These are phyloP conservation scores for Inonotus obliquus DNA, from an alignment of 1,284 basidiomycete species.

Conservation along the genomic window DNA sequence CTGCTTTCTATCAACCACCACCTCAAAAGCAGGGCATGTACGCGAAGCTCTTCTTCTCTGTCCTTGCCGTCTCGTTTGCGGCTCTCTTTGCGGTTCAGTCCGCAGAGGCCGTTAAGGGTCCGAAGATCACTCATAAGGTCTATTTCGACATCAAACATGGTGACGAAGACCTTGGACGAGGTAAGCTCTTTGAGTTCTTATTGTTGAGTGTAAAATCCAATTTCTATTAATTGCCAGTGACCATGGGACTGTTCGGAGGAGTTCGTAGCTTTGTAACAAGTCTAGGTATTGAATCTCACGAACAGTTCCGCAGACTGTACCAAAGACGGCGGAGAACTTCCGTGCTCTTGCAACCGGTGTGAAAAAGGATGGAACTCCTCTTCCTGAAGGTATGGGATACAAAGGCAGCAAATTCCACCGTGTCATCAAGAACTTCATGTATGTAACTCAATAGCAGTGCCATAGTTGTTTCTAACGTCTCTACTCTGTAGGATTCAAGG, in stretches of 20 bases:
- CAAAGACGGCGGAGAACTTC: constrained; percentile 71
- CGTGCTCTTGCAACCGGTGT: constrained; percentile 66
- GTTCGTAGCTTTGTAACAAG: constrained; percentile 27
- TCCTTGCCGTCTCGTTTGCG: constrained; percentile 59
- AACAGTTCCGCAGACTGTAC: constrained; percentile 61
- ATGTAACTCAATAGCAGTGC: constrained; percentile 21
- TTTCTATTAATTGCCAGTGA: constrained; percentile 43
- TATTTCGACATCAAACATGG: constrained; percentile 94
- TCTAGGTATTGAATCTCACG: constrained; percentile 17
- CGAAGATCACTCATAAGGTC: constrained; percentile 86
- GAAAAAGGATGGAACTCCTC: constrained; percentile 71
- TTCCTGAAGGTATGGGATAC: constrained; percentile 69
- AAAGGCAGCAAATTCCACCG: constrained; percentile 69
- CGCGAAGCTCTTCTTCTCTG: constrained; percentile 43
- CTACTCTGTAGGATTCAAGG: constrained; percentile 47
- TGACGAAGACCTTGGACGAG: constrained; percentile 74
- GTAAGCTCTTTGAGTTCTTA: constrained; percentile 40
- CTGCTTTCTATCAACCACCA: not conserved
- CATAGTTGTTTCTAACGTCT: not conserved
- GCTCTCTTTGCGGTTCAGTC: constrained; percentile 66
- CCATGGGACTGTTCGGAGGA: constrained; percentile 84
- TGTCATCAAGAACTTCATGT: constrained; percentile 70
- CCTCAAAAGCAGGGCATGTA: constrained; percentile 12
- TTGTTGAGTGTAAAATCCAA: constrained; percentile 11
- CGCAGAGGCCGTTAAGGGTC: constrained; percentile 73